Evolutionary conservation across 495 filamentous ascomycete species (phyloP).

Genomic region (Xanthoparmelia taractica): DNA sequence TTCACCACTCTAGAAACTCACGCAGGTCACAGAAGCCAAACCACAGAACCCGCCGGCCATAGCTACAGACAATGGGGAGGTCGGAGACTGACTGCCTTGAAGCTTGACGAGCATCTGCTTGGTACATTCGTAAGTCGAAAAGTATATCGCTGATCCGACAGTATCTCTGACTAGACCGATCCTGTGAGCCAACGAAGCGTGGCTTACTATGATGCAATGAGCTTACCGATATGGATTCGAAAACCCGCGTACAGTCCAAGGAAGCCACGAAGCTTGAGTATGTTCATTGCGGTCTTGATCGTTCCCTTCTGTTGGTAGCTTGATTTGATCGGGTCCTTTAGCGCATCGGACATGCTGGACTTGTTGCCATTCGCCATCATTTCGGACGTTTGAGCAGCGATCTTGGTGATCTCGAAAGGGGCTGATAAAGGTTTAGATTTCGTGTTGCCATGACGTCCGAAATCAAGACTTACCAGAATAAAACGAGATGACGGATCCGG

Average conservation of each 20-base stretch:
- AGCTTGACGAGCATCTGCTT: conserved; percentile 72
- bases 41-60: conserved; percentile 71
- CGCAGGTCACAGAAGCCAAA: conserved; percentile 72
- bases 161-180: conserved; percentile 60
- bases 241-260: conserved; percentile 70
- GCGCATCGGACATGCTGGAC: conserved; percentile 48
- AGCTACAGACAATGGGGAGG: conserved; percentile 64
- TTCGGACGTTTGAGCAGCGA: conserved; percentile 69
- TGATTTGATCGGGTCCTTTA: conserved; percentile 48
- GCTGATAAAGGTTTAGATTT: conserved; percentile 36
- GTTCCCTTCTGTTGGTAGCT: conserved; percentile 72
- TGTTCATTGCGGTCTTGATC: conserved; percentile 62
- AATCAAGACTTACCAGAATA: conserved; percentile 57
- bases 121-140: conserved; percentile 73
- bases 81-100: conserved; percentile 56
- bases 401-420: conserved; percentile 77
- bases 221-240: conserved; percentile 64
- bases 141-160: conserved; percentile 75
- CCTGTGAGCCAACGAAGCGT: conserved; percentile 2
- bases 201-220: not conserved
- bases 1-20: conserved; percentile 39
- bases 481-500: conserved; percentile 65
- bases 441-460: not conserved
- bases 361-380: conserved; percentile 56
- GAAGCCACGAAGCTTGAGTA: conserved; percentile 62